Evolutionary conservation across 208 protist genomes (phyloP), one percentile per base, ranked within the genome.

Genomic region (Trypanosoma grayi): DNA sequence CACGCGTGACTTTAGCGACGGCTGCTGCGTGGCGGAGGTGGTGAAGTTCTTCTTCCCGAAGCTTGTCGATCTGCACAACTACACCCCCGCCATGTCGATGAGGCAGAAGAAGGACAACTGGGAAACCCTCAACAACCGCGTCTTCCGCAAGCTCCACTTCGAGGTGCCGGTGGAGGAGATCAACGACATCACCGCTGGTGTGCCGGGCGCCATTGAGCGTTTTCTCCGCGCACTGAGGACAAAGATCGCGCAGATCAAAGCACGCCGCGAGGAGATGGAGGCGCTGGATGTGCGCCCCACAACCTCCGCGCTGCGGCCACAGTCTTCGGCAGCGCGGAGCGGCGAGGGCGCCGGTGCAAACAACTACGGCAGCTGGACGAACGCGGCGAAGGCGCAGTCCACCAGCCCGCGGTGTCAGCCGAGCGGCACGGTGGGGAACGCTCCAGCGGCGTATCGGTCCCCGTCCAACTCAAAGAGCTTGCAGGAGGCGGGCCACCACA

Each of bases 51-150:
- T 98, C 66, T 98, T 98, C 51, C 97, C 97, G 8, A 92, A 92
- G 51, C 64, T 98, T 5, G 97, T 99, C 2, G 96, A 99, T n/a
- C 62, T 99, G 33, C 97, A 99, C 94, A 99, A 99, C 85, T 99
- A 99, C 72, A 79, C 73, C 1, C 80, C 94, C 0, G 86, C 96
- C 8, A 95, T 95, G 78, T 85, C 83, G 0, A 70, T 73, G 6
- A 52, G 58, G 31, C 88, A 97, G 56, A 99, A 99, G 79, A 41
- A 87, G 7, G 95, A 97, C 61, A 99, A 99, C 78, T 99, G 98
- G 98, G 48, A 92, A 27, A 98, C 97, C 2, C 81, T 99, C 13
- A 97, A 98, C 62, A 67, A 79, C 8, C 92, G 97, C 61, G 96
- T 98, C 10, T 93, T 99, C 55, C 85, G 92, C 50, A 97, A 96